Base-by-base conservation (phyloP, 139 green algal species). In the Chlorella sp. region DNA sequence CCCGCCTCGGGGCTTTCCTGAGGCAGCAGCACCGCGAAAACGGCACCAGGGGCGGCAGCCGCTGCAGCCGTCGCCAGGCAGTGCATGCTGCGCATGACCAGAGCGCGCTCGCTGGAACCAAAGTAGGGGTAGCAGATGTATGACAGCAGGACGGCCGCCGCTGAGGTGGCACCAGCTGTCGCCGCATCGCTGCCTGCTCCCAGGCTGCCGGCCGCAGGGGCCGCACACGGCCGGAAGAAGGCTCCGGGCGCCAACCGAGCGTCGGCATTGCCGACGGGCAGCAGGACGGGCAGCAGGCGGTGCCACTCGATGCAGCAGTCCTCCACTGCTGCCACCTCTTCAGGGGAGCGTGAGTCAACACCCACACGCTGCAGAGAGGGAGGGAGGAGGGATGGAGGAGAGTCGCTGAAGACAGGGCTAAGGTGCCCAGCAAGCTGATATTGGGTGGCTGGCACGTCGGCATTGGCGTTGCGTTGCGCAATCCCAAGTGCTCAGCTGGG, bases 81-180 rank as follows among this genome's bases (percentile, higher is more conserved):
- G 30, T 32, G 60, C 65, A 57, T 90, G 51, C 32, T 84, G 62
- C 70, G 65, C 28, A 84, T 74, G 68, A 86, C 87, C 25, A 81
- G 65, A 38, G 71, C 87, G 32, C 44, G 76, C 71, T 85, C 44
- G 17, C 12, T 51, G 7, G 64, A 51, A 28, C 32, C 70, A 62
- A 91, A 90, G 56, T 84, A 92, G 1, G 85, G 80, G 76, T 92
- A 92, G 25, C 47, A 70, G 55, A 87, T 64, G 68, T 86, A 92
- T 6, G 86, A 90, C 18, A 85, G 81, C 38, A 92, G 83, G 21
- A 87, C 57, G 26, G 81, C 85, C 25, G 88, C 89, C 13, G 89
- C 80, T 23, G 51, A 60, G 18, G 63, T 84, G 51, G 67, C 60
- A 28, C 68, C 69, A 23, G 62, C 86, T 30, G 74, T 70, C n/a